Base-by-base conservation (phyloP, 441 rosid species). In the Eruca vesicaria region DNA sequence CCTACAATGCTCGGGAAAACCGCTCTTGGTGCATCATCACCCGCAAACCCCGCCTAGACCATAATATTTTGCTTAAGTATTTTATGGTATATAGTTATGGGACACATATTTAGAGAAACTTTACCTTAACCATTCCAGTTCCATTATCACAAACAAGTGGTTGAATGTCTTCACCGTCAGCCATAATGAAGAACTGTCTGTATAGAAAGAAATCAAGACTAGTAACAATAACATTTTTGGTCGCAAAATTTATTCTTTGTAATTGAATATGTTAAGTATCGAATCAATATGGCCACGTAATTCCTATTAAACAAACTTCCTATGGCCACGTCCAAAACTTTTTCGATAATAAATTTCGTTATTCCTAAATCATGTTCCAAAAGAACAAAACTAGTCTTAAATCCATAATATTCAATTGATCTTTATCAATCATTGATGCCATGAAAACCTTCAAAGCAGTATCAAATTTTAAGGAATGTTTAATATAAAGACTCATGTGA, bases 61-160 rank as follows among this genome's bases (percentile, higher is more conserved):
- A 26, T 7, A 18, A 23, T 53, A 9, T 8, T 8, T 53, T 21
- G 16, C 6, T 26, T 52, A 10, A 57, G 9, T 23, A 23, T 9
- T 50, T 16, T 48, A 26, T 41, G 21, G 62, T 62, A 62, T 18
- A 9, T 28, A 12, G 16, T 23, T 5, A 48, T 41, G 10, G 7
- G 26, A 61, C 33, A 50, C 58, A 32, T 31, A 41, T 3, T 14
- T 18, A 21, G 36, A 63, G 16, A 64, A 65, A 53, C 32, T 19
- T 45, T 23, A 91, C 95, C 92, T 89, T 91, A 68, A 91, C 97
- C 96, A 88, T 91, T 80, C 97, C 93, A n/a, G 97, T 91, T 23
- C 97, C 93, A 79, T 92, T 92, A 81, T 89, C 95, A 41, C 97
- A 92, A 9, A 88, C 96, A n/a, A 92, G 93, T n/a, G 97, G 94